Evolutionary conservation across 495 filamentous ascomycete species (phyloP), one percentile per base, ranked within the genome.

Genomic region (Penicillium taxi): DNA sequence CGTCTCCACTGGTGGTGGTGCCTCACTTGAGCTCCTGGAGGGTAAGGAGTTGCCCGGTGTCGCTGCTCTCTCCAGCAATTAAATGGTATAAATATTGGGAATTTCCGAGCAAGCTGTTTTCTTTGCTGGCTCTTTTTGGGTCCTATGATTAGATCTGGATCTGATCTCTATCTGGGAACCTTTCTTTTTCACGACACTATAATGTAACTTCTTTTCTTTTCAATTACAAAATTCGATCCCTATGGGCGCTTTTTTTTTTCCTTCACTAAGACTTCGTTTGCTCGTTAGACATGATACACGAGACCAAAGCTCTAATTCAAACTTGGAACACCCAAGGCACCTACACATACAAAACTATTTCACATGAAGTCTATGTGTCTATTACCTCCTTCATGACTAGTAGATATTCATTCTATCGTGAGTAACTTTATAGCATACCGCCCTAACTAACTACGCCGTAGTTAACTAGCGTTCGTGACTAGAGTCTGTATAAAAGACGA

Each of bases 21-120:
- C 91, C 44, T 91, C 84, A 41, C 73, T 99, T 40, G 93, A 96
- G 72, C 71, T 99, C 44, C 73, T 99, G 38, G 91, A 99, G 74
- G 91, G 93, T 61, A 96, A 96, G 75, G 91, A 84, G 29, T 69
- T 99, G 47, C 93, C 93, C 28, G 91, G 93, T 71, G 89, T 99
- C 39, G 67, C 75, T 50, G 89, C 90, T 55, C 79, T 99, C 69
- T 94, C 86, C 67, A 87, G 83, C 84, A 86, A 84, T 82, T 80
- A 69, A 63, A 59, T 40, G 40, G 44, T 27, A 53, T 21, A 47
- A 40, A 32, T 34, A 28, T n/a, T n/a, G 12, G 14, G 15, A 17
- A 6, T 18, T 32, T n/a, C 15, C 22, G 22, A n/a, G 29, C 14
- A 6, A 17, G 5, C 15, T 9, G 12, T 32, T 1, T 21, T 17